Base-by-base conservation (phyloP, 352 stramenopile genomes). In the Blastocystis sp. region DNA sequence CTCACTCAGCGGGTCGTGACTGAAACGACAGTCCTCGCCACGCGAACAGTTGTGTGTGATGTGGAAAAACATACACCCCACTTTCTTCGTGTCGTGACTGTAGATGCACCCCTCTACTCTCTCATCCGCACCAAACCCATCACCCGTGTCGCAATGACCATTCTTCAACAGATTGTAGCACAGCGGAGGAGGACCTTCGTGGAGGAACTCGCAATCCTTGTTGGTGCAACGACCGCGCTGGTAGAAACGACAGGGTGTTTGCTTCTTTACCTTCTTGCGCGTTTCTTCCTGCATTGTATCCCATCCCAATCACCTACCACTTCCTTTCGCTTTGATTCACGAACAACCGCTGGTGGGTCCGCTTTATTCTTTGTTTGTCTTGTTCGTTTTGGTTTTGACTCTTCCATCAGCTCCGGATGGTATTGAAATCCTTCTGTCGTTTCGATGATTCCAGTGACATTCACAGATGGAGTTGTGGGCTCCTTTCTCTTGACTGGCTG, bases 11-110 rank as follows among this genome's bases (percentile, higher is more conserved):
- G 67, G 18, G 16, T 42, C 67, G 34, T 78, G 67, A 40, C 67
- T 78, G 51, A 78, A 78, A 8, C 44, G 36, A 51, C 67, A 78
- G 21, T 32, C 32, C 16, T 57, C 67, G 21, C 67, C 67, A 32
- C 42, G 36, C 11, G 46, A 38, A 42, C 67, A 78, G 40, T 78
- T 78, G 67, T 78, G 67, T 11, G 46, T 78, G 42, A 78, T 40
- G 51, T 78, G 67, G 40, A 78, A 78, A 27, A 78, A 78, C 67
- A 78, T 78, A 24, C 67, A 78, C 24, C 67, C 67, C 67, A 78
- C 67, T n/a, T 34, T 59, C 46, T 78, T 78, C 34, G 67, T 57
- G 16, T 78, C 67, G 40, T 78, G 67, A 27, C 36, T 78, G 24
- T 78, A 78, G 42, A 78, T 78, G 34, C 67, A 78, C 4, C 14